Percentiles rank a stretch among this genome's conserved stretches.
Evolutionary conservation across 257 asterid species (phyloP).

Genomic region (Solanum appendiculatum): DNA sequence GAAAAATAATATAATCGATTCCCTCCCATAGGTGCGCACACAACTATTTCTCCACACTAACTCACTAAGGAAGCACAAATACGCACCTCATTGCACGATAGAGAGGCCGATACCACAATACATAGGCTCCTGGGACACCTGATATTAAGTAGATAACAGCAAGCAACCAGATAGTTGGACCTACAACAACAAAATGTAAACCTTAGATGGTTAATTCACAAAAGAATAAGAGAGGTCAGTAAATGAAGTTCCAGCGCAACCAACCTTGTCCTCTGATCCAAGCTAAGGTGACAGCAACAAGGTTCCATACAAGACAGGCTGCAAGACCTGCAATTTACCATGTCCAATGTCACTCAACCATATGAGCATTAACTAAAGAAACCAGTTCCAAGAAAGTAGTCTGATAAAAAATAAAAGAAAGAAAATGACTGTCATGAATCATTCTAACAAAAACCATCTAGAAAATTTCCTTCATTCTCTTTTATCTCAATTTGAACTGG

Average conservation of each 20-base stretch:
- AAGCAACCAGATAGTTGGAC: conserved; percentile 74
- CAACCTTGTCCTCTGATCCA: conserved; percentile 92
- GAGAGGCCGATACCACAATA: conserved; percentile 92
- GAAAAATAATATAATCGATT: neutral
- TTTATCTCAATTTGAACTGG: neutral
- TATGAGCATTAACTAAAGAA: neutral
- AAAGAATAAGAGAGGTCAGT: neutral
- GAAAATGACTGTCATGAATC: neutral
- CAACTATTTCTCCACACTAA: neutral
- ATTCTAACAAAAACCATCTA: neutral
- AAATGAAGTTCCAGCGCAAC: conserved; percentile 26
- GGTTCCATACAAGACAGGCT: conserved; percentile 68
- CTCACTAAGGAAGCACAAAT: neutral
- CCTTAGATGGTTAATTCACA: neutral
- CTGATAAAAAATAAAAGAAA: neutral
- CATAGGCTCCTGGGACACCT: conserved; percentile 91
- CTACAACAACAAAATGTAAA: conserved; percentile 17
- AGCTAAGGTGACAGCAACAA: conserved; percentile 65
- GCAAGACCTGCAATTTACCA: conserved; percentile 47
- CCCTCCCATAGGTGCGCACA: neutral
- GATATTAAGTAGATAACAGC: conserved; percentile 71
- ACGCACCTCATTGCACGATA: conserved; percentile 90
- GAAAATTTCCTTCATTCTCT: neutral
- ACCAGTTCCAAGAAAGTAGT: neutral
- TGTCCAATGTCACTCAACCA: conserved; percentile 1